Percentiles rank a stretch among this genome's conserved stretches.
phyloP scores from a whole-genome alignment of 441 rosid genomes.

The Pelargonium myrrhifolium region DNA sequence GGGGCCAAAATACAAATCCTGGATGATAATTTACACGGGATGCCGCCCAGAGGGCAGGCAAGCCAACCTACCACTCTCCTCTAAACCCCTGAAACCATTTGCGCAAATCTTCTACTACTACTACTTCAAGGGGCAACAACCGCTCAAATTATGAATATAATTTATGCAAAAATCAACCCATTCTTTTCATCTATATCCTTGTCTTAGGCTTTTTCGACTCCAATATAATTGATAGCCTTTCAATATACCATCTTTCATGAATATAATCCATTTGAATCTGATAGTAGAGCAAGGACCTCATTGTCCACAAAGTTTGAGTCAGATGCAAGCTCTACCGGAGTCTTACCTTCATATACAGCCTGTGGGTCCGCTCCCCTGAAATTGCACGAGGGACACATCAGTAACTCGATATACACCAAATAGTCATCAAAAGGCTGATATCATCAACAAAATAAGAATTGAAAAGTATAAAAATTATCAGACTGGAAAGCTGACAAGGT shows the following conservation, averaged over 20 bases:
- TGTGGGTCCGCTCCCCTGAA: conserved; percentile 88
- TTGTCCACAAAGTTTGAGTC: conserved; percentile 50
- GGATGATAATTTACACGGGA: conserved; percentile 24
- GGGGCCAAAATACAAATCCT: conserved; percentile 20
- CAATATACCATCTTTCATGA: conserved; percentile 5
- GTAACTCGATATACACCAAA: background rate
- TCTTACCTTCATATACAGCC: conserved; percentile 61
- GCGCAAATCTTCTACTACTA: conserved; percentile 18
- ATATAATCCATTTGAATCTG: conserved; percentile 52
- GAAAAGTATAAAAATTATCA: no score
- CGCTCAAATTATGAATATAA: conserved; percentile 23
- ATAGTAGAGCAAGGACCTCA: conserved; percentile 59
- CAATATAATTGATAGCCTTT: conserved; percentile 13
- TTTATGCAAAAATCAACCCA: conserved; percentile 22
- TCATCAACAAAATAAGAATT: no score
- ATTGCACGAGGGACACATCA: conserved; percentile 4
- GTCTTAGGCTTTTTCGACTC: conserved; percentile 14
- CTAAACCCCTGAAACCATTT: conserved; percentile 14
- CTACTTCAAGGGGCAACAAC: conserved; percentile 26
- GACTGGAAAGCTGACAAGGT: no score
- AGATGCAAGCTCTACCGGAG: conserved; percentile 52
- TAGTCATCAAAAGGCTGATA: background rate
- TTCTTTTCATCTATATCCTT: background rate
- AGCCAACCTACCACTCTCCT: conserved; percentile 32
- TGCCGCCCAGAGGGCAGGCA: conserved; percentile 34